phyloP scores from a whole-genome alignment of 768 basidiomycete species.

The Rubroboletus satanas region DNA sequence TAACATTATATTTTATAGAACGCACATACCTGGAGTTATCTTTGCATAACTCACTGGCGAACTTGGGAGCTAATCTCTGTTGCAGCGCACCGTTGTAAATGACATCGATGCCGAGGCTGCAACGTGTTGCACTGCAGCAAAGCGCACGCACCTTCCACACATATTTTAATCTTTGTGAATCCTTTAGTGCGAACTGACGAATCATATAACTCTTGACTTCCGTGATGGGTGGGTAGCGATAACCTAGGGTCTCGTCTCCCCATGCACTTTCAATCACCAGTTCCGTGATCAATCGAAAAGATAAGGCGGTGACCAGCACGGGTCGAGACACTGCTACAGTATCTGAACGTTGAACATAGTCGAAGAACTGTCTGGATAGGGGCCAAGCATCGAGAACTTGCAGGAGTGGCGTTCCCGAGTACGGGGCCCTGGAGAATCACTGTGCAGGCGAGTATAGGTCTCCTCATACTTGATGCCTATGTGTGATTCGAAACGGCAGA shows the following conservation, averaged over 20 bases:
- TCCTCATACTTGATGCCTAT: background rate
- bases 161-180: background rate
- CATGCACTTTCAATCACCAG: background rate
- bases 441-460: constrained; percentile 9
- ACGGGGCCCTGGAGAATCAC: background rate
- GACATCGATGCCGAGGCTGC: background rate
- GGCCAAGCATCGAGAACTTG: background rate
- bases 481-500: background rate
- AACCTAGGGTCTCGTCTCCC: background rate
- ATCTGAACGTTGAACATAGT: background rate
- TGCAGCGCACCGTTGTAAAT: background rate
- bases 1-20: background rate
- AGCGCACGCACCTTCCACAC: background rate
- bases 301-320: background rate
- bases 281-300: background rate
- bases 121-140: background rate
- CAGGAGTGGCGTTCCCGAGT: constrained; percentile 3
- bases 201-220: background rate
- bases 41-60: background rate
- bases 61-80: background rate
- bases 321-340: background rate
- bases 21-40: background rate
- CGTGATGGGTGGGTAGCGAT: background rate
- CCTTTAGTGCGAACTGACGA: background rate
- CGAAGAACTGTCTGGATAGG: background rate